Percentiles rank a stretch among this genome's conserved stretches.
These are phyloP conservation scores for Epichloe aotearoae DNA, from an alignment of 2,329 filamentous ascomycete species.

Conservation along the genomic window DNA sequence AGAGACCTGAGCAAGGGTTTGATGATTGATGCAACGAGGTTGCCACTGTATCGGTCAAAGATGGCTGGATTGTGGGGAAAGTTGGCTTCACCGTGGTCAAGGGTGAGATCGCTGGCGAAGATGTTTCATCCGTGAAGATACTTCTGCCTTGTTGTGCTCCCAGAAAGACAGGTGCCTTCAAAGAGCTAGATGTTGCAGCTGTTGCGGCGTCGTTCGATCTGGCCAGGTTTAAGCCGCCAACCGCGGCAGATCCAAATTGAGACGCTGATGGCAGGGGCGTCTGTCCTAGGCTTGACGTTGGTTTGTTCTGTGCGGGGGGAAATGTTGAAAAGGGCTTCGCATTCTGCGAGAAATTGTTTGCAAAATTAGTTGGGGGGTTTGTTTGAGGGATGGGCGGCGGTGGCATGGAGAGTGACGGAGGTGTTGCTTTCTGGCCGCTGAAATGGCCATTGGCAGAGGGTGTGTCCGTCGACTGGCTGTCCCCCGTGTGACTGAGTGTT, in stretches of 20 bases:
- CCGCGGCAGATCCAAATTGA: background rate
- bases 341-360: background rate
- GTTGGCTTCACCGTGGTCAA: background rate
- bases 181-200: background rate
- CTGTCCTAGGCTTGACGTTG: background rate
- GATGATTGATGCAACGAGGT: background rate
- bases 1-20: background rate
- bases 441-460: background rate
- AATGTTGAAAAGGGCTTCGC: background rate
- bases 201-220: background rate
- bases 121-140: background rate
- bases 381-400: conserved; percentile 7
- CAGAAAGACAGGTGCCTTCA: background rate
- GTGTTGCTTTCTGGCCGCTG: background rate
- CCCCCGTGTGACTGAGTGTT: background rate
- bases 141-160: background rate
- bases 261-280: background rate
- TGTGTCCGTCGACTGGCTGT: background rate
- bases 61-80: background rate
- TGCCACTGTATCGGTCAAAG: background rate
- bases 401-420: conserved; percentile 3
- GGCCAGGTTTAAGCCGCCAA: background rate
- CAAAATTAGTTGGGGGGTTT: background rate
- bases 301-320: background rate
- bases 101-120: background rate